Evolutionary conservation across 129 eudicot genomes (phyloP), one percentile per base, ranked within the genome.

Genomic region (Pulicaria dysenterica): DNA sequence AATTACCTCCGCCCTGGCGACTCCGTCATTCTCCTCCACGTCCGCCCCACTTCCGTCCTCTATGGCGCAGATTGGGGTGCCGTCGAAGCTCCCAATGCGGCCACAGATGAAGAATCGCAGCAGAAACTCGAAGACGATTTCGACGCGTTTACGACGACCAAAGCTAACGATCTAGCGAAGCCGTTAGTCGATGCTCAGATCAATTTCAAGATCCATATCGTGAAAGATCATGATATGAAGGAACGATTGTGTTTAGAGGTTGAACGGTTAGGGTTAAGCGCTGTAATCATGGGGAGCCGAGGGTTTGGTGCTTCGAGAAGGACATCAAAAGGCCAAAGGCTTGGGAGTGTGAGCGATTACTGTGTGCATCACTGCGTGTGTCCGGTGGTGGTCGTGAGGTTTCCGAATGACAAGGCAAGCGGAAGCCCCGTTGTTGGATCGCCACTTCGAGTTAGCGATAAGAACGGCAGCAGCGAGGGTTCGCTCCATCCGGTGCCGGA

Each of bases 41-140:
- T 89, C 70, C 89, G 92, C 0, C 89, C 96, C 10, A 89, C 92
- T 62, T 86, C 92, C 58, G 83, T 82, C 44, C 84, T 89, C n/a
- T 89, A 89, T 83, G 96, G 96, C 38, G 96, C 96, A 14, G 96
- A 89, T 53, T 89, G 92, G 96, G 96, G 92, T 57, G 72, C 43
- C 70, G 75, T 76, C 1, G 79, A 65, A 24, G 61, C 67, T 15
- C 40, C 74, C 31, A 76, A 63, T 34, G 10, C 67, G 64, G 37
- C 82, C 24, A 51, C 64, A 48, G 83, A 77, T 7, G 74, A 79
- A 67, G 73, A 69, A n/a, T 81, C 92, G 7, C 85, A 86, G 66
- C 89, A 80, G 45, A 77, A 82, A 17, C 96, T 86, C 6, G 96
- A 84, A 72, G 86, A 86, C 60, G 92, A 86, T 61, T 82, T 89